Percentiles rank a stretch among this genome's conserved stretches.
These are phyloP conservation scores for Rhizomucor pusillus DNA, from an alignment of 371 early-diverging fungal species.

Conservation along the genomic window DNA sequence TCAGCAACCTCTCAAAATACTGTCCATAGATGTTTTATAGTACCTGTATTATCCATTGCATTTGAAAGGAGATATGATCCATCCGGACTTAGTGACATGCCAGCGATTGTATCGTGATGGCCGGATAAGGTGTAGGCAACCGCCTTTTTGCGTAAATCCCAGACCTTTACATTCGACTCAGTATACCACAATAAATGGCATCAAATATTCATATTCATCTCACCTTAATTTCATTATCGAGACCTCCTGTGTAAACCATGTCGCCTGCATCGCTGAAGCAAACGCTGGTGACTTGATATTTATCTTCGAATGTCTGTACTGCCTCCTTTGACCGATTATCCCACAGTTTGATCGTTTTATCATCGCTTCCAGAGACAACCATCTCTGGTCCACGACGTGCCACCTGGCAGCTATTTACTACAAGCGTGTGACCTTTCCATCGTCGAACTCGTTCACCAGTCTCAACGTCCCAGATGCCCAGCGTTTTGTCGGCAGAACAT, in stretches of 20 bases:
- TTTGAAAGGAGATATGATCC: conserved; percentile 81
- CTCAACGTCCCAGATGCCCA: conserved; percentile 77
- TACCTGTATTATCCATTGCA: conserved; percentile 91
- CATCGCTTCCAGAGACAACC: conserved; percentile 78
- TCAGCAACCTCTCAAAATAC: not conserved
- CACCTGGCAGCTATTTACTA: conserved; percentile 74
- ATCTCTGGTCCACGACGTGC: conserved; percentile 66
- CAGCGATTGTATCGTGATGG: conserved; percentile 90
- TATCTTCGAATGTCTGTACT: conserved; percentile 65
- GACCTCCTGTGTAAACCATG: conserved; percentile 79
- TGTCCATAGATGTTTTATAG: no score
- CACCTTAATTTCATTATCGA: conserved; percentile 88
- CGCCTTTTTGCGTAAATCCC: conserved; percentile 82
- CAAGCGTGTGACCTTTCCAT: conserved; percentile 72
- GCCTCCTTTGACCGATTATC: conserved; percentile 77
- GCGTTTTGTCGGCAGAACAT: conserved; percentile 70
- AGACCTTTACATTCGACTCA: conserved; percentile 42
- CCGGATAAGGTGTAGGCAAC: conserved; percentile 71
- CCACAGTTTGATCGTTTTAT: conserved; percentile 74
- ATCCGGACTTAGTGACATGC: conserved; percentile 81
- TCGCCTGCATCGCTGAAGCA: conserved; percentile 80
- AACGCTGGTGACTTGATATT: conserved; percentile 79
- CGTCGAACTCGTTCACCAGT: conserved; percentile 73
- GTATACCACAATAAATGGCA: not conserved
- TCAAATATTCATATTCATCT: not conserved